Base-by-base conservation (phyloP, 2,329 filamentous ascomycete genomes). In the Aciculosporium take region DNA sequence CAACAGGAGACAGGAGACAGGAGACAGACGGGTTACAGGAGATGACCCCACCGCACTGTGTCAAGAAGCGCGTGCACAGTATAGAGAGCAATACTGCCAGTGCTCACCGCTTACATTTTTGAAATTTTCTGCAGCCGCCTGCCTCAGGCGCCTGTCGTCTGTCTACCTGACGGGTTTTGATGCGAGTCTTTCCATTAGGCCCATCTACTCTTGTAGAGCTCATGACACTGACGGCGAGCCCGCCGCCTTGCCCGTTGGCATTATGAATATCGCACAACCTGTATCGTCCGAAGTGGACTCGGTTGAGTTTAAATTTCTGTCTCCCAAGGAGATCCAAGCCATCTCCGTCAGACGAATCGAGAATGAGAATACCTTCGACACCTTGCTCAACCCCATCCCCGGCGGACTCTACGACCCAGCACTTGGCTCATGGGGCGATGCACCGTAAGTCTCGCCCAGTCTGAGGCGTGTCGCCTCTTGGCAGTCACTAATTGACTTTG, bases 301-400 rank as follows among this genome's bases (percentile, higher is more conserved):
- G 58, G 85, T 98, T 56, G 84, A 93, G 59, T 98, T 98, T 62
- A 80, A 78, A 35, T 85, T 93, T 56, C 76, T 96, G 51, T 78
- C 83, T 17, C 71, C 79, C 39, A 71, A 81, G 46, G 89, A 98
- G 61, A 87, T 98, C 58, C 79, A 80, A 58, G 74, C 79, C 46
- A 78, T 96, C 53, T 98, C 91, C 7, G 91, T 95, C 51, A 91
- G 91, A 68, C 79, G 80, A 62, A 94, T 98, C 53, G 83, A 93
- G 56, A 94, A 93, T 66, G 81, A 87, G 39, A 84, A 76, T 50
- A 94, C 91, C n/a, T 91, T 96, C 60, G 91, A 96, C 63, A 86
- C 78, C 44, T 76, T 95, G 43, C 72, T 93, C 50, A 88, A 94
- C 53, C 88, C 89, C 7, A 75, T 93, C 8, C 84, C 87, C 12